Evolutionary conservation across 257 asterid species (phyloP), one percentile per base, ranked within the genome.

Genomic region (Datura wrightii): DNA sequence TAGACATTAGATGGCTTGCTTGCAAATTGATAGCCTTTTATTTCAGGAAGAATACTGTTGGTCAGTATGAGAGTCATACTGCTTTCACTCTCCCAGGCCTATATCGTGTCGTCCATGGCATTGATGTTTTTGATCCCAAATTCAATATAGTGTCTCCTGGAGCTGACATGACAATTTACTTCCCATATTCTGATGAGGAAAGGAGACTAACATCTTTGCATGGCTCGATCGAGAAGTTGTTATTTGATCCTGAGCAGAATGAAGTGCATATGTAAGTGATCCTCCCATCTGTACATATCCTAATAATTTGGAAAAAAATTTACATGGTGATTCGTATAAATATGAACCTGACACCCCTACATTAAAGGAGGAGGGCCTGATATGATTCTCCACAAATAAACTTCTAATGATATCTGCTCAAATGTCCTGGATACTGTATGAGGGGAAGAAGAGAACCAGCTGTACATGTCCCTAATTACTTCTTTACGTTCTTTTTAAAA

Each of bases 71-170:
- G 90, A 94, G 94, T 80, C 99, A 97, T 83, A 41, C 94, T 6
- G 91, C 96, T 82, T 97, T 94, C 92, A 97, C 99, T 44, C 90
- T 97, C 69, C 99, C 99, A 2, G 96, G 94, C 82, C 87, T 95
- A 56, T 97, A 97, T 84, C 97, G 99, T 14, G 98, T 93, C 76
- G 99, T 97, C 58, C 99, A 97, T n/a, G 99, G 99, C 36, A 86
- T 93, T 10, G 98, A 97, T 84, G 99, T 97, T 84, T 97, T 97
- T 18, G 99, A 97, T 91, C 96, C 99, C 2, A 97, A 97, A 89
- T 97, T 95, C 94, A 97, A 97, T 90, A 97, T 97, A 84, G 99
- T 97, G 83, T 97, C 99, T 70, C 99, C 99, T 5, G 99, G 98
- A 85, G 97, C 99, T 19, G 99, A 97, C 85, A 92, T 92, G 71